Evolutionary conservation across 1,284 basidiomycete species (phyloP).

Genomic region (Malassezia sympodialis): DNA sequence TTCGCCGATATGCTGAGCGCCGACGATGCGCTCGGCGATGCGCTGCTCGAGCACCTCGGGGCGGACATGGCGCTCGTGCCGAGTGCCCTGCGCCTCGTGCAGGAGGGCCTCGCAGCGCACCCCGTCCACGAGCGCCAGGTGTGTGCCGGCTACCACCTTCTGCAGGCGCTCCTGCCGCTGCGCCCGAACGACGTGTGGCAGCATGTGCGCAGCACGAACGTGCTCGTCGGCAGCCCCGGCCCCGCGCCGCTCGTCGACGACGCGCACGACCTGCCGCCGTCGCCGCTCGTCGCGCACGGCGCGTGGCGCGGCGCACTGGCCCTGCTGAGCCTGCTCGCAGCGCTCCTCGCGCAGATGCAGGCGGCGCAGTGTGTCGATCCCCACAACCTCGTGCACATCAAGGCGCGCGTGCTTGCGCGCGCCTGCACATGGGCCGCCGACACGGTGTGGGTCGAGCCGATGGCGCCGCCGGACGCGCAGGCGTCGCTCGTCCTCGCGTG

Average conservation of each 20-base stretch:
- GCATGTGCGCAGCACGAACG: slow-evolving; percentile 65
- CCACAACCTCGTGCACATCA: slow-evolving; percentile 57
- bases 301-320: slow-evolving; percentile 66
- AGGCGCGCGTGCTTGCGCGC: slow-evolving; percentile 69
- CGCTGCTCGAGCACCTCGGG: slow-evolving; percentile 59
- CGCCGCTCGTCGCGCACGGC: slow-evolving; percentile 2
- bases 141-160: slow-evolving; percentile 65
- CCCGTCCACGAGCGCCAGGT: slow-evolving; percentile 59
- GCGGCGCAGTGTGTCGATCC: slow-evolving; percentile 55
- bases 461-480: slow-evolving; percentile 57
- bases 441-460: slow-evolving; percentile 59
- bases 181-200: slow-evolving; percentile 74
- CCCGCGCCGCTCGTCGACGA: slow-evolving; percentile 17
- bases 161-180: slow-evolving; percentile 64
- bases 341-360: slow-evolving; percentile 64
- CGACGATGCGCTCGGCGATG: slow-evolving; percentile 55
- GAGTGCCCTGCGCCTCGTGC: slow-evolving; percentile 70
- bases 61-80: slow-evolving; percentile 56
- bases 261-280: slow-evolving; percentile 9
- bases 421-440: slow-evolving; percentile 66
- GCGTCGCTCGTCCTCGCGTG: slow-evolving; percentile 67
- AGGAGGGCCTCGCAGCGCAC: slow-evolving; percentile 60
- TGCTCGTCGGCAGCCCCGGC: slow-evolving; percentile 58
- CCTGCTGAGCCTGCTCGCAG: slow-evolving; percentile 64
- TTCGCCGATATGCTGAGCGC: slow-evolving; percentile 65